Evolutionary conservation across 192 early-diverging fungal genomes (phyloP), one percentile per base, ranked within the genome.

Genomic region (Coemansia sp.): DNA sequence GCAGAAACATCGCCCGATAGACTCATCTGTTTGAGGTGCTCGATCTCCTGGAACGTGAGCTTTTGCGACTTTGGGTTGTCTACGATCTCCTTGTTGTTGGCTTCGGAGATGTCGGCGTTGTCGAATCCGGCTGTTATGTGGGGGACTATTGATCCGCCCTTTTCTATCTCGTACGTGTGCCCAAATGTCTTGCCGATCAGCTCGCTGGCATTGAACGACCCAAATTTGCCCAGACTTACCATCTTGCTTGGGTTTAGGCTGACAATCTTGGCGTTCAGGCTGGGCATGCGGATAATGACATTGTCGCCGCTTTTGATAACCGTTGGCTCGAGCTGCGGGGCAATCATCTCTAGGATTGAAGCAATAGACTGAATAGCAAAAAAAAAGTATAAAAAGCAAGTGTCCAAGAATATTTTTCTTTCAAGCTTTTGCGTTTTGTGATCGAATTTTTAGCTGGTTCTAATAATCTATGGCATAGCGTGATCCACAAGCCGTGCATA

Each of bases 161-260:
- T 89, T 51, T 85, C 82, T 26, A 95, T 93, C 75, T 95, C 93
- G 43, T 89, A 96, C 0, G 90, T 89, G 38, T 92, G 76, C 35
- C 92, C 93, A 76, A 88, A 96, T 1, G 89, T 85, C 39, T 86
- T 77, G 3, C 93, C 96, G 56, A 98, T 89, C 18, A 98, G 79
- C 62, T 86, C 89, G 65, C 90, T 84, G 9, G 87, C 85, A 59
- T 86, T 70, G 80, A 96, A 95, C 33, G 83, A 83, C 35, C 96
- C 96, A 84, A 98, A 96, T 75, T 96, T 98, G 56, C 96, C 96
- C 34, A 98, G 71, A 11, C 83, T 81, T n/a, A 92, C 69, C 5
- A 69, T 83, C 75, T 69, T 85, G 63, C 84, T 84, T 16, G 88
- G 73, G 57, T 88, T 85, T 40, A 92, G 61, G 61, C 83, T 83